Percentiles rank a stretch among this genome's conserved stretches.
Conservation (phyloP, 495 filamentous ascomycete genomes). For the Lepraria neglecta region DNA sequence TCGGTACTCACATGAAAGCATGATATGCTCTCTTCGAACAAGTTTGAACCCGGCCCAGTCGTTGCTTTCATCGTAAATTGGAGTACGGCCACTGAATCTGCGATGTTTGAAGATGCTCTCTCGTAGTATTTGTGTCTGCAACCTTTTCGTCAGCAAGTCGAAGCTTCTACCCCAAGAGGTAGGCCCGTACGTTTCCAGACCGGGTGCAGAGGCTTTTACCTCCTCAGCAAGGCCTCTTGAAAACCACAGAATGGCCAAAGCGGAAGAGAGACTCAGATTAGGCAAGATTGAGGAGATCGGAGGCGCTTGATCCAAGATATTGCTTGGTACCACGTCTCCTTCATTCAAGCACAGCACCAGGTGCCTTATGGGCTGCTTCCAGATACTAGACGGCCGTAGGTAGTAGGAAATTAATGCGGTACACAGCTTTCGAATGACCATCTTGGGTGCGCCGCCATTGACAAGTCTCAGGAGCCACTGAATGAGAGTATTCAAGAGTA, state of each 20-base stretch:
- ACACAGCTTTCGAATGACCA: conserved; percentile 79
- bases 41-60: conserved; percentile 22
- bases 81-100: conserved; percentile 47
- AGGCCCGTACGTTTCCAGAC: conserved; percentile 47
- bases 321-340: conserved; percentile 42
- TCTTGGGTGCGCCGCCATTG: conserved; percentile 48
- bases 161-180: conserved; percentile 1
- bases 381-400: conserved; percentile 60
- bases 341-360: conserved; percentile 56
- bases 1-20: conserved; percentile 51
- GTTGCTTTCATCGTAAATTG: conserved; percentile 37
- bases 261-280: conserved; percentile 47
- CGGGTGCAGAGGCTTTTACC: conserved; percentile 56
- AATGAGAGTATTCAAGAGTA: conserved; percentile 64
- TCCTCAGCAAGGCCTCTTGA: conserved; percentile 69
- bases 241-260: conserved; percentile 64
- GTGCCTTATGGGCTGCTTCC: conserved; percentile 63
- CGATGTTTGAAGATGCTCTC: conserved; percentile 43
- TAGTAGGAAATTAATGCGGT: conserved; percentile 76
- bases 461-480: conserved; percentile 58
- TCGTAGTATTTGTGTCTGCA: conserved; percentile 45
- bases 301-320: conserved; percentile 46
- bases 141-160: conserved; percentile 9
- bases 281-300: conserved; percentile 47
- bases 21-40: conserved; percentile 47